phyloP scores from a whole-genome alignment of 2,329 filamentous ascomycete genomes.

The Parastagonospora nodorum region DNA sequence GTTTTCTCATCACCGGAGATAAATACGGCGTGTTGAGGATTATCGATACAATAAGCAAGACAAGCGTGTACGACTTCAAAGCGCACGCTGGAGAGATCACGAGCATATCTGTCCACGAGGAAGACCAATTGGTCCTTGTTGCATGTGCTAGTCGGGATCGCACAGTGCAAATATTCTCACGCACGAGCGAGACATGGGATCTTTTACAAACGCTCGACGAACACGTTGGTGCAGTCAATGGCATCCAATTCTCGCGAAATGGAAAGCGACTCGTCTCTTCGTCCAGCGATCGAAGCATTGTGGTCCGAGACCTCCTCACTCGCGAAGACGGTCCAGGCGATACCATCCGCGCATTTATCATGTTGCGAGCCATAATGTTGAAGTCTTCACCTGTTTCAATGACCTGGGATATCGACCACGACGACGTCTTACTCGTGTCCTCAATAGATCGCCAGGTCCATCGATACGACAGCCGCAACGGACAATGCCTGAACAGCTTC shows the following conservation, averaged over 20 bases:
- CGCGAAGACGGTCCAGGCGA: conserved; percentile 62
- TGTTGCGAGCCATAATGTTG: conserved; percentile 76
- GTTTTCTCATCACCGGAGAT: conserved; percentile 80
- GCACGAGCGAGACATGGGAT: conserved; percentile 64
- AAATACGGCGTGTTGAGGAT: conserved; percentile 80
- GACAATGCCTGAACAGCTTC: conserved; percentile 73
- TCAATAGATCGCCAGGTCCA: conserved; percentile 67
- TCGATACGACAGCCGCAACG: conserved; percentile 66
- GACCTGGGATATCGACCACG: conserved; percentile 67
- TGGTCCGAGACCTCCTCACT: conserved; percentile 77
- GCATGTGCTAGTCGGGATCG: conserved; percentile 81
- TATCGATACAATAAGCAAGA: conserved; percentile 65
- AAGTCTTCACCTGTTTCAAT: conserved; percentile 89
- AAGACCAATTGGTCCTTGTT: conserved; percentile 68
- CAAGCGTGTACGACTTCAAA: conserved; percentile 72
- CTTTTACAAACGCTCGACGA: conserved; percentile 91
- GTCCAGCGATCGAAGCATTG: conserved; percentile 80
- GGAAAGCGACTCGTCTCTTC: conserved; percentile 77
- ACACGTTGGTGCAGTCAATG: conserved; percentile 83
- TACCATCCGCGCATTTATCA: conserved; percentile 74
- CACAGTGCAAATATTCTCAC: conserved; percentile 87
- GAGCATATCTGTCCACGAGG: conserved; percentile 75
- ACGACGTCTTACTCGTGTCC: conserved; percentile 61
- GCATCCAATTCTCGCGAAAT: conserved; percentile 75
- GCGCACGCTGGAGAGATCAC: conserved; percentile 87